Evolutionary conservation across 345 rosid genomes (phyloP).

Genomic region (Citrus glauca): DNA sequence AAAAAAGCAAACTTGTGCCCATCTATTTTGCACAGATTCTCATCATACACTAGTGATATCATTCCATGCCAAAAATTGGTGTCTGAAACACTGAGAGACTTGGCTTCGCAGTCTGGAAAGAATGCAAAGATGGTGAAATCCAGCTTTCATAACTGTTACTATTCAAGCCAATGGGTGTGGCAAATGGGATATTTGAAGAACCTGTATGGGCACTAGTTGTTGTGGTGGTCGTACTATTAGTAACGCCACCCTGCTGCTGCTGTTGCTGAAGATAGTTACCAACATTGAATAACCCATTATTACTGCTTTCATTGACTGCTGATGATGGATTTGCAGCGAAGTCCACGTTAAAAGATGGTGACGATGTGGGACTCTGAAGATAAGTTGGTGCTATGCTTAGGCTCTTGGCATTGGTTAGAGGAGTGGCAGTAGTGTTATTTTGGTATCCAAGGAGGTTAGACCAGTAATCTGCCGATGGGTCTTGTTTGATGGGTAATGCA

Average conservation of each 20-base stretch:
- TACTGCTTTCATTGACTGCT: conserved; percentile 16
- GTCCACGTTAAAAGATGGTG: conserved; percentile 23
- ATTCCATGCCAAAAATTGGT: conserved; percentile 87
- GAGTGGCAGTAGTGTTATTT: conserved; percentile 11
- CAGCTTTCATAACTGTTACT: conserved; percentile 40
- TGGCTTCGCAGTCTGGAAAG: conserved; percentile 62
- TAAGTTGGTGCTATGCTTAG: conserved; percentile 6
- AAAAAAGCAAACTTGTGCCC: background rate
- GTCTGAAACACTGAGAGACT: conserved; percentile 70
- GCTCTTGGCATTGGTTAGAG: conserved; percentile 14
- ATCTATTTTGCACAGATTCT: conserved; percentile 24
- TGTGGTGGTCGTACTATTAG: background rate
- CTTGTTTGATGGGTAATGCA: conserved; percentile 61
- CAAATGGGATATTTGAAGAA: conserved; percentile 34
- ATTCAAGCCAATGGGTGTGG: conserved; percentile 30
- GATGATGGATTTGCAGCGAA: conserved; percentile 17
- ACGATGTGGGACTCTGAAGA: conserved; percentile 15
- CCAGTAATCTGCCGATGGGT: conserved; percentile 64
- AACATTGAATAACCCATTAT: conserved; percentile 28
- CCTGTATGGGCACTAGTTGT: conserved; percentile 5
- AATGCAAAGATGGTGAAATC: conserved; percentile 44
- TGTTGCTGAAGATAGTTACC: conserved; percentile 29
- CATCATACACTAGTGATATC: conserved; percentile 31
- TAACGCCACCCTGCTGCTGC: conserved; percentile 28
- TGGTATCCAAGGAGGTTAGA: conserved; percentile 48